Evolutionary conservation across 108 stramenopile genomes (phyloP).

Genomic region (Fistulifera pelliculosa): DNA sequence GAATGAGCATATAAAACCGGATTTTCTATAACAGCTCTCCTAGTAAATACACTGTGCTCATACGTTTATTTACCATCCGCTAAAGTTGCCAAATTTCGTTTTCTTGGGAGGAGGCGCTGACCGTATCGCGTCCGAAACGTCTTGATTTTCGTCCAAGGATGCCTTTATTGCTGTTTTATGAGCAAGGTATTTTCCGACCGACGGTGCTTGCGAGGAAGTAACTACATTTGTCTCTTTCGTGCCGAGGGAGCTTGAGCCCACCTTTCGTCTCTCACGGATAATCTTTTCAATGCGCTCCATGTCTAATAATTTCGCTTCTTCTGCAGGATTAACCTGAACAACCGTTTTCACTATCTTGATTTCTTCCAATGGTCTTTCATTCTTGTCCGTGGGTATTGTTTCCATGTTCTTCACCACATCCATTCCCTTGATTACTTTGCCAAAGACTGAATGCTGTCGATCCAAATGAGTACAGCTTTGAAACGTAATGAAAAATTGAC

Average conservation of each 20-base stretch:
- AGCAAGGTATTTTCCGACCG: constrained; percentile 8
- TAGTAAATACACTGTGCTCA: too few relatives aligned
- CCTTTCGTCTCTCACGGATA: constrained; percentile 15
- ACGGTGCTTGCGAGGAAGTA: constrained; percentile 1
- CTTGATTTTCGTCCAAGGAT: constrained; percentile 3
- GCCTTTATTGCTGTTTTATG: neutral
- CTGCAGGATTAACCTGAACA: constrained; percentile 59
- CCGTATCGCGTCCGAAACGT: constrained; percentile 12
- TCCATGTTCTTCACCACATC: constrained; percentile 34
- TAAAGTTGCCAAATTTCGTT: constrained; percentile 70
- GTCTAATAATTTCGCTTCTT: constrained; percentile 60
- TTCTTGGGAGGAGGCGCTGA: constrained; percentile 41
- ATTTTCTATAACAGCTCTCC: too few relatives aligned
- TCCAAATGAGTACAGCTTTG: constrained; percentile 83
- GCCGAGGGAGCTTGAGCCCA: constrained; percentile 12
- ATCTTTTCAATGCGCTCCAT: constrained; percentile 30
- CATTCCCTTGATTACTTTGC: constrained; percentile 81
- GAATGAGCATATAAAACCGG: constrained; percentile 11
- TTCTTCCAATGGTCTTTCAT: constrained; percentile 49
- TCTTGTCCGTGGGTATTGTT: constrained; percentile 56
- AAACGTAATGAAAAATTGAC: constrained; percentile 97
- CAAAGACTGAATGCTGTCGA: constrained; percentile 95
- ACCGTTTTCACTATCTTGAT: constrained; percentile 45
- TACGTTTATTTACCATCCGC: constrained; percentile 27
- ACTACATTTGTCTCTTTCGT: constrained; percentile 5